Evolutionary conservation across 305 asterid species (phyloP), one percentile per base, ranked within the genome.

Genomic region (Plantago coronopus): DNA sequence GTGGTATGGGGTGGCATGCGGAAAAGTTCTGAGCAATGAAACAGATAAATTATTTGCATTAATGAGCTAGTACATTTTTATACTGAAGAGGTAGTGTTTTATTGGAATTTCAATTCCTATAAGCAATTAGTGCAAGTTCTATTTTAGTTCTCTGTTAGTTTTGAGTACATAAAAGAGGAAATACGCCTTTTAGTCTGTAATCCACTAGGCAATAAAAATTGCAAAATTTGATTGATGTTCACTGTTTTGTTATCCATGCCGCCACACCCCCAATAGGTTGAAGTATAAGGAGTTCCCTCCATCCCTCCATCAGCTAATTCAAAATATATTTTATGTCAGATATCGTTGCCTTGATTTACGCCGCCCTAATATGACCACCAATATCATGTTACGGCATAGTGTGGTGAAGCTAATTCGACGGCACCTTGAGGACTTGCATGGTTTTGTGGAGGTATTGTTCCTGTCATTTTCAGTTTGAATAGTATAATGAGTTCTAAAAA

Each of bases 301-400:
- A 2, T 34, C 25, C 4, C 8, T 51, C 37, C 57, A 22, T 51
- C 16, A 0, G 4, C 17, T 50, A 19, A 57, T 66, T 68, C 47
- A 66, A 59, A 57, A 14, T 61, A 63, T 68, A 31, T 43, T 27
- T 60, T 65, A 50, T 59, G 57, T 62, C 79, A 93, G 99, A 69
- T 83, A 87, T 59, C 96, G 96, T 60, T 89, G 87, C 77, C 96
- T 93, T 74, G 99, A 93, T 80, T 78, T 93, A 69, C 95, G 99
- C 1, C 85, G 99, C 34, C 81, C 85, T 53, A 82, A 80, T 50
- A 85, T 93, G 95, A 73, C 60, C 65, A 72, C 88, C 43, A 93
- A 93, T 69, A 78, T 93, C 67, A 68, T 93, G 77, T 72, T 93
- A 83, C 82, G 97, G 51, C 97, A 89, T 78, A 83, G 70, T 71